phyloP scores from a whole-genome alignment of 192 early-diverging fungal species.

The Dispira simplex region DNA sequence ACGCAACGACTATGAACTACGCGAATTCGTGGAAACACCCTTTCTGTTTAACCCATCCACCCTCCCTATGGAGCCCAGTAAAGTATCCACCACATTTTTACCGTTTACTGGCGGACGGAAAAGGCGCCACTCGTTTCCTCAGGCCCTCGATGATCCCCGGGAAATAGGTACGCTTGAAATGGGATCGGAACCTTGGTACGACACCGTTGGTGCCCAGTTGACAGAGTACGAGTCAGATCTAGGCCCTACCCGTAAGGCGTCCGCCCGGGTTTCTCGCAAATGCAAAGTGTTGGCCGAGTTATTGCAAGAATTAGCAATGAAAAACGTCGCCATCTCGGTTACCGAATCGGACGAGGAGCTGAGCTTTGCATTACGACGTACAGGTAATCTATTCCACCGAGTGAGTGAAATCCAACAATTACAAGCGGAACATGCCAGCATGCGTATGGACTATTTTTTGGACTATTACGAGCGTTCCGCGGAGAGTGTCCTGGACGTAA shows the following conservation, averaged over 20 bases:
- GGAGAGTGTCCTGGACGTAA: conserved; percentile 23
- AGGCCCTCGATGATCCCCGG: conserved; percentile 15
- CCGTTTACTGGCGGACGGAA: conserved; percentile 24
- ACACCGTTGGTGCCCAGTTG: conserved; percentile 20
- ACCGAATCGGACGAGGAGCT: conserved; percentile 8
- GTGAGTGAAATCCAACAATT: conserved; percentile 21
- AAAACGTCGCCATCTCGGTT: conserved; percentile 8
- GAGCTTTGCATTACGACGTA: conserved; percentile 15
- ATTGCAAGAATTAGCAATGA: conserved; percentile 3
- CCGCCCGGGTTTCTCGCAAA: neutral
- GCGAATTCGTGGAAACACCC: conserved; percentile 33
- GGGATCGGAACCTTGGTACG: conserved; percentile 19
- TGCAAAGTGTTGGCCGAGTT: neutral
- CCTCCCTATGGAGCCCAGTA: conserved; percentile 15
- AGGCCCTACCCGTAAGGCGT: neutral
- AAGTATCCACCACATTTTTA: conserved; percentile 10
- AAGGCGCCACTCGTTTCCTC: conserved; percentile 13
- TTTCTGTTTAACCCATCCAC: conserved; percentile 19
- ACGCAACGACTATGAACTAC: conserved; percentile 32
- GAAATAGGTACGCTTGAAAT: conserved; percentile 22
- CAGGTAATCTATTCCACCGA: conserved; percentile 23
- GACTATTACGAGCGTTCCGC: conserved; percentile 19
- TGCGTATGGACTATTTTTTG: conserved; percentile 22
- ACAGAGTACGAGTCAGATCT: conserved; percentile 6
- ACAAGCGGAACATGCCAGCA: conserved; percentile 26